A percentile compares a stretch with the other conserved stretches of the same genome.
These are phyloP conservation scores for Pisolithus sp. DNA, from an alignment of 768 basidiomycete genomes.

Conservation along the genomic window DNA sequence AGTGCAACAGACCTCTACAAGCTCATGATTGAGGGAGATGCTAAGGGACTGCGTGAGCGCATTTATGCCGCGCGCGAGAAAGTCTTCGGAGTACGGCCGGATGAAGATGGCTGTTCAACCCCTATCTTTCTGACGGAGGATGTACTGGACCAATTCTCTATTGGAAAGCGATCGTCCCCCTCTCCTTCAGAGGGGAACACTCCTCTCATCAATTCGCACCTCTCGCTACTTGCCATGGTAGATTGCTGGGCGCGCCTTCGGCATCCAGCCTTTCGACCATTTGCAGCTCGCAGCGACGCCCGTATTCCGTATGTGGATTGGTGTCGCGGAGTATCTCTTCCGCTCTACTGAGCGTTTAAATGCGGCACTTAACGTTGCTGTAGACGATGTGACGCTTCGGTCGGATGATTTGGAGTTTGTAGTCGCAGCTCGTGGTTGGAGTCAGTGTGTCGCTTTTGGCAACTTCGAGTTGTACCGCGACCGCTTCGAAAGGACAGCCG, in stretches of 20 bases:
- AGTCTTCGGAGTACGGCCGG: constrained; percentile 59
- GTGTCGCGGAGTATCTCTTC: constrained; percentile 95
- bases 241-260: constrained; percentile 92
- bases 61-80: constrained; percentile 66
- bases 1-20: constrained; percentile 90
- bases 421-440: constrained; percentile 91
- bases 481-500: constrained; percentile 73
- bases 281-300: constrained; percentile 93
- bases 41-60: constrained; percentile 54
- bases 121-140: constrained; percentile 82
- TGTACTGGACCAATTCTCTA: constrained; percentile 83
- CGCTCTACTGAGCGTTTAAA: constrained; percentile 57
- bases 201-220: constrained; percentile 71
- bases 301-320: constrained; percentile 93
- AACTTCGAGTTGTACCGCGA: constrained; percentile 82
- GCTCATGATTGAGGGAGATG: constrained; percentile 72
- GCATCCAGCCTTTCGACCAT: constrained; percentile 85
- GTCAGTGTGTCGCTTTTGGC: constrained; percentile 89
- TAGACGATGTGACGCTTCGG: constrained; percentile 73
- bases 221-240: constrained; percentile 94
- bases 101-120: constrained; percentile 23
- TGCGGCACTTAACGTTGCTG: constrained; percentile 65
- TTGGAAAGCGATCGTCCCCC: constrained; percentile 41
- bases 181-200: constrained; percentile 6
- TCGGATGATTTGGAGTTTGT: constrained; percentile 93